Percentiles rank a stretch among this genome's conserved stretches.
phyloP scores from a whole-genome alignment of 108 stramenopile species.

The Skeletonema tropicum region DNA sequence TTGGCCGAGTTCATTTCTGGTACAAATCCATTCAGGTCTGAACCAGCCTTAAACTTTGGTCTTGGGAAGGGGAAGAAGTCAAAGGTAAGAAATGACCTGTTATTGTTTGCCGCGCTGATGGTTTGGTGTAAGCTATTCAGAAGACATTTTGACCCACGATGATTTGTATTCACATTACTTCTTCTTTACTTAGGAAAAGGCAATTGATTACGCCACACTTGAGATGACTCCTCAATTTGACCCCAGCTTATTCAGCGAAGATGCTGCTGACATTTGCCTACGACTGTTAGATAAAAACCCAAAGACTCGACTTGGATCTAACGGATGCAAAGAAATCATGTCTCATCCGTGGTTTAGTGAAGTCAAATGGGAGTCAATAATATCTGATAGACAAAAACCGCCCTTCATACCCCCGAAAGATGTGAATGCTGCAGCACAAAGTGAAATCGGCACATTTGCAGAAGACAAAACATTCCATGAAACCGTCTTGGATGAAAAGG shows the following conservation, averaged over 20 bases:
- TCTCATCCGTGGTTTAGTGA: slow-evolving; percentile 91
- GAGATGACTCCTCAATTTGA: slow-evolving; percentile 91
- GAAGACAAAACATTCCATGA: slow-evolving; percentile 81
- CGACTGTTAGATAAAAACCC: slow-evolving; percentile 84
- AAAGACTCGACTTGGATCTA: slow-evolving; percentile 73
- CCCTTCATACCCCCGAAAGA: slow-evolving; percentile 92
- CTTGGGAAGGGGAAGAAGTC: slow-evolving; percentile 72
- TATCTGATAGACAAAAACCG: slow-evolving; percentile 70
- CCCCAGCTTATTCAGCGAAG: slow-evolving; percentile 63
- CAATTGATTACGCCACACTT: slow-evolving; percentile 82
- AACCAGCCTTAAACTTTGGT: slow-evolving; percentile 86
- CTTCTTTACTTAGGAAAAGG: slow-evolving; percentile 66
- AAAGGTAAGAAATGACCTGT: slow-evolving; percentile 52
- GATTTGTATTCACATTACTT: neutral
- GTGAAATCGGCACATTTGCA: slow-evolving; percentile 84
- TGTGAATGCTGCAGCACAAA: slow-evolving; percentile 91
- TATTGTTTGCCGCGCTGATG: neutral
- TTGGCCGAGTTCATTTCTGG: slow-evolving; percentile 94
- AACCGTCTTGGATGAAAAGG: slow-evolving; percentile 67
- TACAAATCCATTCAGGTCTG: slow-evolving; percentile 91
- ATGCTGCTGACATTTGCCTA: slow-evolving; percentile 82
- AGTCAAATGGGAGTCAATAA: slow-evolving; percentile 83
- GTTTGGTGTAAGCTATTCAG: neutral
- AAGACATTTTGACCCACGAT: neutral
- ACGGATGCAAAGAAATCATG: slow-evolving; percentile 91